phyloP scores from a whole-genome alignment of 2,329 filamentous ascomycete species.

The Penicillium sp. region DNA sequence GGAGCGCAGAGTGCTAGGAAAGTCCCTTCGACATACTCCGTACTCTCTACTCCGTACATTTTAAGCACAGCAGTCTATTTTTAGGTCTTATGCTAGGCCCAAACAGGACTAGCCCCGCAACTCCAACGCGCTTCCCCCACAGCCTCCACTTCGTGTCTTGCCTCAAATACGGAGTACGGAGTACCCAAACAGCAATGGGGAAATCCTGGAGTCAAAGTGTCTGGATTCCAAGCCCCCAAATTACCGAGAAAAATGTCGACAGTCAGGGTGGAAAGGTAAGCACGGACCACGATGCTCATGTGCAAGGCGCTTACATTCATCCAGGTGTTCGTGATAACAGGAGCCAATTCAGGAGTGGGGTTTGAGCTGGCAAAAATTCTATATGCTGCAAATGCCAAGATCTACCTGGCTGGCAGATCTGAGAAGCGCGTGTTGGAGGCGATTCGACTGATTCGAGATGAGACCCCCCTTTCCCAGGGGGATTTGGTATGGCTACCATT shows the following conservation, averaged over 20 bases:
- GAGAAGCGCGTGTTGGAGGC: constrained; percentile 24
- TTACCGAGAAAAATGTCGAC: neutral
- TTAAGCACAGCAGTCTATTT: neutral
- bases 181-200: neutral
- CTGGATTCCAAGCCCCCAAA: neutral
- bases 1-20: too few relatives aligned
- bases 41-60: too few relatives aligned
- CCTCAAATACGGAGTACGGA: neutral
- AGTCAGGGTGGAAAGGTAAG: neutral
- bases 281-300: neutral
- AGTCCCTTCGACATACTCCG: too few relatives aligned
- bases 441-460: neutral
- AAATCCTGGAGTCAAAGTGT: neutral
- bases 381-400: constrained; percentile 16
- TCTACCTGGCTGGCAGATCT: constrained; percentile 24
- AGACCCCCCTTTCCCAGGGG: neutral
- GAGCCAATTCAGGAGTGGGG: constrained; percentile 19
- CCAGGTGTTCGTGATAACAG: constrained; percentile 1
- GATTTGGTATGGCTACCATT: neutral
- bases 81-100: neutral
- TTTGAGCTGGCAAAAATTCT: constrained; percentile 25
- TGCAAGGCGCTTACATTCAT: neutral
- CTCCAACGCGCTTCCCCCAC: neutral
- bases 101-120: neutral
- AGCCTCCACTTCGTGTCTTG: neutral